Evolutionary conservation across 345 rosid species (phyloP).

Genomic region (Corchorus capsularis): DNA sequence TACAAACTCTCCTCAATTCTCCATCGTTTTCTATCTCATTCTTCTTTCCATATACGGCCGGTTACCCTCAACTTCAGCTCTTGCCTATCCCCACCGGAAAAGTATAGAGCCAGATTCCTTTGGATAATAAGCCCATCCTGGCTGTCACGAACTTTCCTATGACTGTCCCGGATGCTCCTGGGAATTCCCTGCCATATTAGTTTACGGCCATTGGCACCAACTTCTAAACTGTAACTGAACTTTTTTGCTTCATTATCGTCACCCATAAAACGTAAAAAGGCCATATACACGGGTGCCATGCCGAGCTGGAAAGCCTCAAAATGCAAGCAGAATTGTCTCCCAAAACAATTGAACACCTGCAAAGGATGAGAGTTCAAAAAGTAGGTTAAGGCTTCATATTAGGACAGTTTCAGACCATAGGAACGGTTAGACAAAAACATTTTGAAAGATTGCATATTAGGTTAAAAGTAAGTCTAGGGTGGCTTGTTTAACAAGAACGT

Average conservation of each 20-base stretch:
- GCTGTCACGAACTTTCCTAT: slow-evolving; percentile 39
- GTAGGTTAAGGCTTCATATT: neutral
- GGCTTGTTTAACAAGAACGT: too few relatives aligned
- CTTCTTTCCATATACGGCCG: slow-evolving; percentile 57
- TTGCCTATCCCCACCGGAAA: slow-evolving; percentile 42
- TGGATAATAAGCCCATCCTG: slow-evolving; percentile 47
- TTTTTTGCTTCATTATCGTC: slow-evolving; percentile 46
- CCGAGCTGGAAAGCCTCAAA: slow-evolving; percentile 41
- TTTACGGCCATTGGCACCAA: slow-evolving; percentile 39
- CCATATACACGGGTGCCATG: slow-evolving; percentile 40
- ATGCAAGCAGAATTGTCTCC: slow-evolving; percentile 39
- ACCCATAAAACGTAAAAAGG: slow-evolving; percentile 45
- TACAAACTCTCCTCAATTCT: neutral
- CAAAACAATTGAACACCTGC: slow-evolving; percentile 44
- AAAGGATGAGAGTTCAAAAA: slow-evolving; percentile 5
- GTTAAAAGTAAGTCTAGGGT: neutral
- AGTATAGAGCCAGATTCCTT: slow-evolving; percentile 45
- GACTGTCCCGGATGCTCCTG: slow-evolving; percentile 41
- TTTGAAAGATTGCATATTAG: neutral
- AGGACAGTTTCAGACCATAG: neutral
- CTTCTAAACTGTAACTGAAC: slow-evolving; percentile 44
- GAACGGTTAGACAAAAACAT: neutral
- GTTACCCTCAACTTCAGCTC: slow-evolving; percentile 58
- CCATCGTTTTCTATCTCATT: slow-evolving; percentile 12
- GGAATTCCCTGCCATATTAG: slow-evolving; percentile 44